Evolutionary conservation across 331 rosid species (phyloP).

Genomic region (Ulmus americana): DNA sequence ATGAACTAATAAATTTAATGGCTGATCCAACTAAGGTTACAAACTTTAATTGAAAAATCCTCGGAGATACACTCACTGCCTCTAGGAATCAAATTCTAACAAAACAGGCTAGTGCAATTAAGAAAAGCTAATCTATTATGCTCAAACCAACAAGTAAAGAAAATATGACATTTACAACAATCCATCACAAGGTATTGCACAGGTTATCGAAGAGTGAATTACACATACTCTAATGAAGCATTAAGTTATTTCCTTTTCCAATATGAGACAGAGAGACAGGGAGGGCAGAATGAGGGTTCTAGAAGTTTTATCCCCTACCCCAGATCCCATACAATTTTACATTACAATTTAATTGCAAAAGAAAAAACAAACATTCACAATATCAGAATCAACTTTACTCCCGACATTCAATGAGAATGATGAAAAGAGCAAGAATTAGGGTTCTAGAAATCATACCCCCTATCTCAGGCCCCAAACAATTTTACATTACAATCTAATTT

Average conservation of each 20-base stretch:
- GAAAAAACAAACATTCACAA: no score
- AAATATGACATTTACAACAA: not conserved
- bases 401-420: not conserved
- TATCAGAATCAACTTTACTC: not conserved
- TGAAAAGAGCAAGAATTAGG: not conserved
- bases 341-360: no score
- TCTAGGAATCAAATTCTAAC: not conserved
- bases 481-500: not conserved
- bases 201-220: not conserved
- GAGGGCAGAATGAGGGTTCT: no score
- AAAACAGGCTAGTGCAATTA: not conserved
- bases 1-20: no score
- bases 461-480: not conserved
- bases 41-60: not conserved
- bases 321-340: no score
- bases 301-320: no score
- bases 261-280: not conserved
- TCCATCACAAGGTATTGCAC: slow-evolving; percentile 3
- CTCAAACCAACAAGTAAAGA: not conserved
- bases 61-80: not conserved
- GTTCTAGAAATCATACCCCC: not conserved
- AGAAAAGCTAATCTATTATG: not conserved
- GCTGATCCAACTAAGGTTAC: not conserved
- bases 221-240: not conserved
- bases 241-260: not conserved